Evolutionary conservation across 2,329 filamentous ascomycete genomes (phyloP).

Genomic region (Dothidotthia symphoricarpi): DNA sequence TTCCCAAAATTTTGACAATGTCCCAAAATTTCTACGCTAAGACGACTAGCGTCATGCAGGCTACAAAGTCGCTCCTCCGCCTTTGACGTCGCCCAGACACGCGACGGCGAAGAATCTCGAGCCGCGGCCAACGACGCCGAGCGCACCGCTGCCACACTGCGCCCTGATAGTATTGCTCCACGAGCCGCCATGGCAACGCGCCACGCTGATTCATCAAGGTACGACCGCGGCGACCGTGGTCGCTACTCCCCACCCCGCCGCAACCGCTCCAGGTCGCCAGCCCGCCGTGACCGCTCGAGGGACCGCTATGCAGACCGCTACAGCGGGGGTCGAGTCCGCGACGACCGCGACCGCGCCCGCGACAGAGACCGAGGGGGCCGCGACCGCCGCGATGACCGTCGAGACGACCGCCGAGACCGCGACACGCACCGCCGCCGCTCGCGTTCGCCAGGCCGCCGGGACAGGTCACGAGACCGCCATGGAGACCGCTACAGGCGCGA

Average conservation of each 20-base stretch:
- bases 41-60: conserved; percentile 10
- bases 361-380: conserved; percentile 24
- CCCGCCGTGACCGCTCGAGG: conserved; percentile 34
- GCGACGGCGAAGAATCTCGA: not conserved
- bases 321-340: conserved; percentile 11
- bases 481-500: conserved; percentile 52
- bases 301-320: conserved; percentile 51
- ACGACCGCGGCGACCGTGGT: conserved; percentile 40
- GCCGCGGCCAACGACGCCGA: not conserved
- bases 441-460: no score
- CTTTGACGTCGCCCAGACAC: not conserved
- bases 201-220: conserved; percentile 73
- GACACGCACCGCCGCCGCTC: conserved; percentile 17
- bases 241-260: conserved; percentile 39
- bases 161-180: conserved; percentile 22
- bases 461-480: conserved; percentile 58
- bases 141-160: not conserved
- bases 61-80: no score
- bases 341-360: conserved; percentile 53
- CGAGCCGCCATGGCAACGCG: conserved; percentile 48
- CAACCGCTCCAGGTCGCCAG: conserved; percentile 58
- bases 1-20: conserved; percentile 23
- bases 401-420: conserved; percentile 46
- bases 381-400: conserved; percentile 43
- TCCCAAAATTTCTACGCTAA: conserved; percentile 28